Evolutionary conservation across 169 alveolate species (phyloP).

Genomic region (Cryptosporidium sp.): DNA sequence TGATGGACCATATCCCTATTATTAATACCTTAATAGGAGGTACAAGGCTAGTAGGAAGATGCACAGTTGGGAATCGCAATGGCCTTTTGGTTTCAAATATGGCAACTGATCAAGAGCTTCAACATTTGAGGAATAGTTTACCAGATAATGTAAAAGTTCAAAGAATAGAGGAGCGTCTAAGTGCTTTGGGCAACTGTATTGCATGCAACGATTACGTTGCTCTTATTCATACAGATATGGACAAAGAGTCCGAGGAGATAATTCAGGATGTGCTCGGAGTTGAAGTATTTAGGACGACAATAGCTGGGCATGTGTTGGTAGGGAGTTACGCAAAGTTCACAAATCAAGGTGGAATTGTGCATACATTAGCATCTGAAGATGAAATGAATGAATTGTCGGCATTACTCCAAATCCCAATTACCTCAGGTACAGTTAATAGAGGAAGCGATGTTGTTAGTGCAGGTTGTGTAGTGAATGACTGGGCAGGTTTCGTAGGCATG

Average conservation of each 20-base stretch:
- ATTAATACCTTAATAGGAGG: slow-evolving; percentile 97
- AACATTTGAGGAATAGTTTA: slow-evolving; percentile 94
- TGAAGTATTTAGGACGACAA: slow-evolving; percentile 98
- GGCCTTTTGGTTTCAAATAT: slow-evolving; percentile 98
- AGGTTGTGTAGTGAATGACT: slow-evolving; percentile 98
- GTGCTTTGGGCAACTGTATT: slow-evolving; percentile 98
- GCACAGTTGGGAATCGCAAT: slow-evolving; percentile 95
- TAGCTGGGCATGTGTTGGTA: slow-evolving; percentile 98
- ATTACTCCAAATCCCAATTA: slow-evolving; percentile 94
- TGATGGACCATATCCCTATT: slow-evolving; percentile 95
- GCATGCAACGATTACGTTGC: slow-evolving; percentile 99
- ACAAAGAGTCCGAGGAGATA: slow-evolving; percentile 98
- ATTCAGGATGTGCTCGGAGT: slow-evolving; percentile 96
- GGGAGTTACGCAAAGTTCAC: slow-evolving; percentile 97
- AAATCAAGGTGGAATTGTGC: slow-evolving; percentile 97
- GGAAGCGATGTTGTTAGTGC: slow-evolving; percentile 97
- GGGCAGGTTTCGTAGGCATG: slow-evolving; percentile 98
- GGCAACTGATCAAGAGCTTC: slow-evolving; percentile 97
- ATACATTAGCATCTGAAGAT: slow-evolving; percentile 96
- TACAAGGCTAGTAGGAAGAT: slow-evolving; percentile 96
- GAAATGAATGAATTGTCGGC: slow-evolving; percentile 98
- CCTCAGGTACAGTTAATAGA: slow-evolving; percentile 99
- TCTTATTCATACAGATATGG: slow-evolving; percentile 97
- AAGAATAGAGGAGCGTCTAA: slow-evolving; percentile 97
- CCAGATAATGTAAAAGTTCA: slow-evolving; percentile 95